Conservation (phyloP, 768 basidiomycete species). For the Tricholoma sp. region DNA sequence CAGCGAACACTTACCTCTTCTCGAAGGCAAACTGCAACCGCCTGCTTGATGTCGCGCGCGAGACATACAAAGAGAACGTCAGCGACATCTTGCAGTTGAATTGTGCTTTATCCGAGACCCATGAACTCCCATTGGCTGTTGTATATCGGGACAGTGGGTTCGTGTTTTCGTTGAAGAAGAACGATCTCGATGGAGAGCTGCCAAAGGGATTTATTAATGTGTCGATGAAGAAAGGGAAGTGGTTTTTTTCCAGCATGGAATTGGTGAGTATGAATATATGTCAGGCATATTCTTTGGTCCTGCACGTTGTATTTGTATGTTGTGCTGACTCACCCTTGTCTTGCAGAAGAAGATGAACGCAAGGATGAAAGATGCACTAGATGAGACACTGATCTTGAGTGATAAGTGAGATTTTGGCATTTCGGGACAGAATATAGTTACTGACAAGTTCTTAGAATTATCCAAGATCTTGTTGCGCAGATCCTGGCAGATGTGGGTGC, state of each 20-base stretch:
- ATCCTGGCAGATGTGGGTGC: slow-evolving; percentile 71
- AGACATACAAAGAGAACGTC: slow-evolving; percentile 92
- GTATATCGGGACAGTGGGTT: slow-evolving; percentile 74
- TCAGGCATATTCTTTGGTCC: neutral
- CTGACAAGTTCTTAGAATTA: slow-evolving; percentile 45
- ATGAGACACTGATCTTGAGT: slow-evolving; percentile 84
- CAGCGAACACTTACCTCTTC: neutral
- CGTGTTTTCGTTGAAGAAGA: slow-evolving; percentile 65
- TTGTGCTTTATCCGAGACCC: slow-evolving; percentile 50
- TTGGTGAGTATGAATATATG: slow-evolving; percentile 45
- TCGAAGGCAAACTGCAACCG: slow-evolving; percentile 68
- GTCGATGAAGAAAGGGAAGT: slow-evolving; percentile 60
- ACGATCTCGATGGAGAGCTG: slow-evolving; percentile 56
- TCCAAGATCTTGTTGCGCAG: slow-evolving; percentile 68
- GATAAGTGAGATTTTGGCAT: slow-evolving; percentile 47
- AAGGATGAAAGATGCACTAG: slow-evolving; percentile 85
- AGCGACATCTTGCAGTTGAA: slow-evolving; percentile 77
- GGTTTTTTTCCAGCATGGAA: slow-evolving; percentile 75
- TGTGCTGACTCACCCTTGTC: neutral
- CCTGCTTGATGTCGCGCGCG: slow-evolving; percentile 89
- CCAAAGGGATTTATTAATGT: slow-evolving; percentile 72
- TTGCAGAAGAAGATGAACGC: slow-evolving; percentile 81
- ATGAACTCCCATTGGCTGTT: slow-evolving; percentile 60
- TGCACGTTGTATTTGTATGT: neutral
- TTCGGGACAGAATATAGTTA: neutral